Base-by-base conservation (phyloP, 176 grass and related monocot species). In the Aegilops umbellulata region DNA sequence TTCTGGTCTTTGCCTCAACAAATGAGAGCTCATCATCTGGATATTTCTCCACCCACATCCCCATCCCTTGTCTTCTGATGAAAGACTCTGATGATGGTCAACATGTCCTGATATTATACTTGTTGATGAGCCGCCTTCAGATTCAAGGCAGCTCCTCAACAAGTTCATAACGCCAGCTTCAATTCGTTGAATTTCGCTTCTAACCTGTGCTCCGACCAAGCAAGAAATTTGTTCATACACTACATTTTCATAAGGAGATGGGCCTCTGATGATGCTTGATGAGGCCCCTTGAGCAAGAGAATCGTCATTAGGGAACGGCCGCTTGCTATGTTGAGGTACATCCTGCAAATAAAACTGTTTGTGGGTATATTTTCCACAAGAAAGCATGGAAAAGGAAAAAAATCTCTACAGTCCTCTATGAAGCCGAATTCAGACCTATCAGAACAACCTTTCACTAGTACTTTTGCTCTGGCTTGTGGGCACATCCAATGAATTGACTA, bases 1-100 rank as follows among this genome's bases (percentile, higher is more conserved):
- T 85, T 94, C 91, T 35, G 85, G 62, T 57, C 88, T 95, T 87
- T 89, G 80, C 19, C 36, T 87, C 36, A 98, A 75, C 65, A 98
- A 65, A 89, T 98, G 84, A 86, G 96, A 95, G 83, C 90, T 90
- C 42, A 95, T 38, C 85, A 95, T 98, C 87, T 98, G 96, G 80
- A 98, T 94, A 71, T 98, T 98, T 84, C 96, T 93, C 93, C 91
- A 98, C 58, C 96, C 96, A 82, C 96, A 98, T 22, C 93, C 96
- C 96, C 96, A 95, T n/a, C 96, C 96, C 89, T 80, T 63, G 78
- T 98, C 96, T 82, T 97, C 94, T 39, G 91, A 86, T 35, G 80
- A 32, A 82, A 89, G 83, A 14, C 83, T 98, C 89, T 98, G 91
- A 27, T 95, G 86, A 75, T 98, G 96, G 82, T 98, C 93, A 13